Conservation (phyloP, 139 green algal genomes). For the Chlorella sorokiniana region DNA sequence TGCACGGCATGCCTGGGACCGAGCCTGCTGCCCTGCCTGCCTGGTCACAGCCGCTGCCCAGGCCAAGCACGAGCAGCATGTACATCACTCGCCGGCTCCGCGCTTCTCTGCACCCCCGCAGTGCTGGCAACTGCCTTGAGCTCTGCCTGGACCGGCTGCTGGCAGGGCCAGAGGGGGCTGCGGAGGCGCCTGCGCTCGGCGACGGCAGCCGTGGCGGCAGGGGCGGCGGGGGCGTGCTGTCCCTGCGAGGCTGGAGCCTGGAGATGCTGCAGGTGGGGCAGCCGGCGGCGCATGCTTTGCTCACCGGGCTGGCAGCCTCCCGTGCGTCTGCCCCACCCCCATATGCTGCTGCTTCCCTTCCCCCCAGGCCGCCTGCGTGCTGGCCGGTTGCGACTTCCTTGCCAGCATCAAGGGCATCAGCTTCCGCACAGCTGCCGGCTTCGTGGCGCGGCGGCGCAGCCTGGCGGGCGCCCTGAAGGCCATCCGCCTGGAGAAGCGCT, state of each 20-base stretch:
- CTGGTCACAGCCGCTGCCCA: too few species aligned
- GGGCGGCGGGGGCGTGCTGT: background rate
- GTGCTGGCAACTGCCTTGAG: slow-evolving; percentile 23
- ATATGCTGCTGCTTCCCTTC: background rate
- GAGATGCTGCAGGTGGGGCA: slow-evolving; percentile 39
- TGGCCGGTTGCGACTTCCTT: slow-evolving; percentile 46
- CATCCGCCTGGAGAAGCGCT: slow-evolving; percentile 15
- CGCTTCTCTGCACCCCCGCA: background rate
- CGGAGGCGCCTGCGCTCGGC: background rate
- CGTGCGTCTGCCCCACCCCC: background rate
- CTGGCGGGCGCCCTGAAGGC: slow-evolving; percentile 2
- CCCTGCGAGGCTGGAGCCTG: slow-evolving; percentile 33
- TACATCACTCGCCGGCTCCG: too few species aligned
- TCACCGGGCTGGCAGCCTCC: background rate
- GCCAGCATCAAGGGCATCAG: slow-evolving; percentile 22
- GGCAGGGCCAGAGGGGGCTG: background rate
- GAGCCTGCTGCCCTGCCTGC: too few species aligned
- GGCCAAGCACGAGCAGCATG: too few species aligned
- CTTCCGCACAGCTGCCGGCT: slow-evolving; percentile 36
- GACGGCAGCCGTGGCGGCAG: background rate
- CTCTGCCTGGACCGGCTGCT: slow-evolving; percentile 38
- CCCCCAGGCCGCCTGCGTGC: slow-evolving; percentile 31
- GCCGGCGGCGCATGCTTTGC: background rate
- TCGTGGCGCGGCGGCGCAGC: slow-evolving; percentile 17
- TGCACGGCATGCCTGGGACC: background rate